Percentiles rank a stretch among this genome's conserved stretches.
These are phyloP conservation scores for Crataegus laevigata DNA, from an alignment of 306 rosid species.

Conservation along the genomic window DNA sequence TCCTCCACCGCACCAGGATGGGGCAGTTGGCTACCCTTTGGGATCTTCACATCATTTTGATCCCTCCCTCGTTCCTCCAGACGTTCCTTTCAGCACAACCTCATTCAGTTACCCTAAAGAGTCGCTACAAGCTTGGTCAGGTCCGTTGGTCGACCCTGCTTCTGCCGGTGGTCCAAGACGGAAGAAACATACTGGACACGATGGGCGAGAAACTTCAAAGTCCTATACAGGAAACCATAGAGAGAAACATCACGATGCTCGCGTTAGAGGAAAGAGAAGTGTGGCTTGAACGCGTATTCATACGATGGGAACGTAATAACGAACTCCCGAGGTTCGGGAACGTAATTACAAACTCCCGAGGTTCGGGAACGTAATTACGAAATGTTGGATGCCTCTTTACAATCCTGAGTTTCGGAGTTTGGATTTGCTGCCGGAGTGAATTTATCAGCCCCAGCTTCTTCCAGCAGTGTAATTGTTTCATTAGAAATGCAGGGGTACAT, in stretches of 20 bases:
- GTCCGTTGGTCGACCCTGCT: slow-evolving; percentile 61
- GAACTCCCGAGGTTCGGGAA: not conserved
- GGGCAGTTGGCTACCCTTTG: slow-evolving; percentile 67
- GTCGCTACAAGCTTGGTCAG: slow-evolving; percentile 73
- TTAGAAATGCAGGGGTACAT: slow-evolving; percentile 22
- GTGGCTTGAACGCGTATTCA: slow-evolving; percentile 28
- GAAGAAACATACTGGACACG: slow-evolving; percentile 50
- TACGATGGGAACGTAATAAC: slow-evolving; percentile 25
- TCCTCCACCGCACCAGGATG: slow-evolving; percentile 96
- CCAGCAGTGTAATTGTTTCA: slow-evolving; percentile 23
- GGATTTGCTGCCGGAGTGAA: slow-evolving; percentile 7
- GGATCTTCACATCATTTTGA: slow-evolving; percentile 81
- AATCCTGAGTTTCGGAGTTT: slow-evolving; percentile 10
- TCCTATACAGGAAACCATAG: slow-evolving; percentile 22
- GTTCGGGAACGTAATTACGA: too few species aligned
- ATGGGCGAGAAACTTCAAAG: slow-evolving; percentile 41
- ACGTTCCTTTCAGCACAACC: slow-evolving; percentile 57
- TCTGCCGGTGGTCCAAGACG: slow-evolving; percentile 42
- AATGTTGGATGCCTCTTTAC: slow-evolving; percentile 13
- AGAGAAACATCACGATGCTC: slow-evolving; percentile 24
- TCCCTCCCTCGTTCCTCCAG: slow-evolving; percentile 61
- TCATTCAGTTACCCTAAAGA: slow-evolving; percentile 60
- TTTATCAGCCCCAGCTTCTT: slow-evolving; percentile 18
- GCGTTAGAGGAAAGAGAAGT: slow-evolving; percentile 55
- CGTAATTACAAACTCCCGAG: slow-evolving; percentile 4